Evolutionary conservation across 805 yeast genomes (phyloP).

Genomic region (Candida taoyuanica): DNA sequence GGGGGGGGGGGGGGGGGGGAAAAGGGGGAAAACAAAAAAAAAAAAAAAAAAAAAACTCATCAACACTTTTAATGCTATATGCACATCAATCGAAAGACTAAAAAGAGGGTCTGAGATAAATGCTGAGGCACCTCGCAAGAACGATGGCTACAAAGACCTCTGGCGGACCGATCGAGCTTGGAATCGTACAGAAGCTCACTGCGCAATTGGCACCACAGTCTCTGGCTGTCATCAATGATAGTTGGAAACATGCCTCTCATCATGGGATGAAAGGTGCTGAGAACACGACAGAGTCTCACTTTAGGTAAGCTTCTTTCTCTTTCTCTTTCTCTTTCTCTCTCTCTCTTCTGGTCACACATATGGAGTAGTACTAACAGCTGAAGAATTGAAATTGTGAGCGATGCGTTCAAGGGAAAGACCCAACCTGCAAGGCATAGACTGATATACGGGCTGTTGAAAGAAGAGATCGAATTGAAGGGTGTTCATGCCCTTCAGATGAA

Average conservation of each 20-base stretch:
- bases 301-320: slow-evolving; percentile 27
- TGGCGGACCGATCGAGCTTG: slow-evolving; percentile 24
- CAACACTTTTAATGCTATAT: too few relatives aligned
- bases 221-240: slow-evolving; percentile 67
- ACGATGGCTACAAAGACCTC: slow-evolving; percentile 22
- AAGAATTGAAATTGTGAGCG: slow-evolving; percentile 66
- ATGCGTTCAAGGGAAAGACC: slow-evolving; percentile 56
- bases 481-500: slow-evolving; percentile 86
- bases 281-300: slow-evolving; percentile 77
- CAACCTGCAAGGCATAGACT: slow-evolving; percentile 76
- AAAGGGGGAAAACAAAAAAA: too few relatives aligned
- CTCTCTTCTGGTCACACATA: too few relatives aligned
- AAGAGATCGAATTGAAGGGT: slow-evolving; percentile 66
- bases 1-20: too few relatives aligned
- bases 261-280: slow-evolving; percentile 71
- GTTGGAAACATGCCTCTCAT: slow-evolving; percentile 85
- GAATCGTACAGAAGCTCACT: slow-evolving; percentile 20
- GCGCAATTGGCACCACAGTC: slow-evolving; percentile 35
- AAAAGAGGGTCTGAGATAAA: slow-evolving; percentile 1
- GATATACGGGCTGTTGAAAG: slow-evolving; percentile 62
- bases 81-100: too few relatives aligned
- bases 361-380: slow-evolving; percentile 1
- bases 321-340: too few relatives aligned
- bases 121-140: slow-evolving; percentile 11
- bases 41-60: too few relatives aligned